Evolutionary conservation across 1,284 basidiomycete genomes (phyloP), one percentile per base, ranked within the genome.

Genomic region (Volvariella surrecta): DNA sequence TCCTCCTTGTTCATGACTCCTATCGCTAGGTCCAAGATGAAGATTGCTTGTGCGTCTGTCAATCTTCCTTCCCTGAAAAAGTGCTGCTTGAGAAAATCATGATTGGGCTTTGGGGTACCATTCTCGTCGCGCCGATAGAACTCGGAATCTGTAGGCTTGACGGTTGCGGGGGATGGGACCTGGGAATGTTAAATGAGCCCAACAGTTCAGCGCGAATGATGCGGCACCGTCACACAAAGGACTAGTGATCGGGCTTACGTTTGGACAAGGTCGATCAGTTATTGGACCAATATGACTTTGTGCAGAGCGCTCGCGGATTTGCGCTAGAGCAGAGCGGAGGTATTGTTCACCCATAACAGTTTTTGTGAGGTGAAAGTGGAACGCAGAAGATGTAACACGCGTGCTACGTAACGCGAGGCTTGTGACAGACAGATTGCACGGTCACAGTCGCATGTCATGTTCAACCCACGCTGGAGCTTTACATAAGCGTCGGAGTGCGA

Each of bases 31-130:
- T 82, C 72, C 22, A 99, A 65, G 53, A 99, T 95, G 58, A 79
- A 87, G 45, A 96, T 61, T 1, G 94, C 94, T 66, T 98, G 93
- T 20, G 79, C 72, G 57, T 95, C 89, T 2, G 83, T 88, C 54
- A 97, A 59, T 13, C 87, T 68, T 1, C 94, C 95, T 60, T 98
- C 95, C 34, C 78, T 76, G 60, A 93, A 84, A 64, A 99, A 96
- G 65, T 99, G 95, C 43, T 89, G 79, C 63, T 89, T 93, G 46
- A 99, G 70, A 61, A 91, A 93, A 6, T 83, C 78, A 51, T 87
- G 77, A 61, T 95, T 90, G 16, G 91, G 89, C 50, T 62, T 66
- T 37, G 54, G 51, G 37, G 61, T 58, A 19, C 64, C 64, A 39
- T 52, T 45, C 2, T 59, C 61, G 40, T 65, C 63, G 11, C 50